Conservation (phyloP, 192 early-diverging fungal genomes). For the Coemansia sp. region DNA sequence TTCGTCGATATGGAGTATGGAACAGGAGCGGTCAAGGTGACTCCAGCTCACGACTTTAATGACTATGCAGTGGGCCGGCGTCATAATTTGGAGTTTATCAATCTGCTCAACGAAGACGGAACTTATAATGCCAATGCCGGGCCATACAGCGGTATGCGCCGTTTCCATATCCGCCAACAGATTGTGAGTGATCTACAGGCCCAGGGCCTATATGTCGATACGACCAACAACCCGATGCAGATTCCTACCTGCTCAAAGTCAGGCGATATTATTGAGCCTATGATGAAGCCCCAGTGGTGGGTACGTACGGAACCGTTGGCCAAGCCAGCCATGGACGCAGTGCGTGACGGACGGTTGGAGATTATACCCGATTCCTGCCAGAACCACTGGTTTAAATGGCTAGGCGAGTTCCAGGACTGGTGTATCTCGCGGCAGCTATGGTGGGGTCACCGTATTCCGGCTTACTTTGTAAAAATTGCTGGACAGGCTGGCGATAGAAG, state of each 20-base stretch:
- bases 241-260: slow-evolving; percentile 88
- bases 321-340: slow-evolving; percentile 74
- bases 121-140: slow-evolving; percentile 89
- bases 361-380: slow-evolving; percentile 85
- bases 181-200: slow-evolving; percentile 85
- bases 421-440: slow-evolving; percentile 98
- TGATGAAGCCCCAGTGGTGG: slow-evolving; percentile 99
- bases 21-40: slow-evolving; percentile 99
- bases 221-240: slow-evolving; percentile 88
- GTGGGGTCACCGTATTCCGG: slow-evolving; percentile 98
- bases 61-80: slow-evolving; percentile 97
- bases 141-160: slow-evolving; percentile 81
- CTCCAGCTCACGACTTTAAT: slow-evolving; percentile 96
- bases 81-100: slow-evolving; percentile 91
- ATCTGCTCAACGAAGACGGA: slow-evolving; percentile 96
- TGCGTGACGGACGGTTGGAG: slow-evolving; percentile 73
- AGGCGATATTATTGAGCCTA: slow-evolving; percentile 92
- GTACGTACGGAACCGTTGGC: slow-evolving; percentile 90
- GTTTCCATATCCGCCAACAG: slow-evolving; percentile 90
- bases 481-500: slow-evolving; percentile 55
- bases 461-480: slow-evolving; percentile 86
- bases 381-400: slow-evolving; percentile 95
- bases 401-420: slow-evolving; percentile 96
- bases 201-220: slow-evolving; percentile 82
- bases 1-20: slow-evolving; percentile 90